Evolutionary conservation across 2,329 filamentous ascomycete genomes (phyloP), one percentile per base, ranked within the genome.

Genomic region (Botrytis hyacinthi): DNA sequence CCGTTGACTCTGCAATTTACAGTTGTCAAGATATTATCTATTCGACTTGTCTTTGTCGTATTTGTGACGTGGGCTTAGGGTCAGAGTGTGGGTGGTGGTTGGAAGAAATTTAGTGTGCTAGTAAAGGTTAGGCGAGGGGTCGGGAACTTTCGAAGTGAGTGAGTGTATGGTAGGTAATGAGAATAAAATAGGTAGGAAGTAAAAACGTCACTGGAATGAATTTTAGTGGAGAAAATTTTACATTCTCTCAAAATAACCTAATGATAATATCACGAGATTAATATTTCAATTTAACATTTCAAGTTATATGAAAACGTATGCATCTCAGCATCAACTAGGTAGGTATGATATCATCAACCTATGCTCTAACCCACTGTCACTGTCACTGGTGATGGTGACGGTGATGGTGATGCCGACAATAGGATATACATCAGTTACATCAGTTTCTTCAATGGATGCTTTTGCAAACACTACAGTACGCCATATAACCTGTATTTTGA

Each of bases 1-100:
- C 54, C 35, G 57, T 59, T 35, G 72, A 73, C 46, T 71, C 67
- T 63, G 72, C 72, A 73, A 37, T 63, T 63, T 67, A 71, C 66
- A 70, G 42, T 71, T 63, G 66, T 65, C 42, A 51, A 35, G n/a
- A 63, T 59, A 32, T 57, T 4, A 14, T 57, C 51, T 57, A 57
- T 57, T 57, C n/a, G 46, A 69, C 71, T 54, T 60, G 70, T 42
- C 32, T 67, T 67, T 67, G 32, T 67, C 16, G 65, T 32, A 69
- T 69, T 69, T 69, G 66, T 69, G 66, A 69, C 66, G 48, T 69
- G 66, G 66, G 66, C 48, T 57, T 69, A 57, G 66, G 35, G 48
- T 68, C 48, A 57, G 48, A 57, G 48, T 32, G 66, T 46, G 48
- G 46, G 35, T 26, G 62, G 63, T 66, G 63, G 44, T 51, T 32